A percentile compares a stretch with the other conserved stretches of the same genome.
Conservation (phyloP, 768 basidiomycete species). For the Termitomyces eurrhizus region DNA sequence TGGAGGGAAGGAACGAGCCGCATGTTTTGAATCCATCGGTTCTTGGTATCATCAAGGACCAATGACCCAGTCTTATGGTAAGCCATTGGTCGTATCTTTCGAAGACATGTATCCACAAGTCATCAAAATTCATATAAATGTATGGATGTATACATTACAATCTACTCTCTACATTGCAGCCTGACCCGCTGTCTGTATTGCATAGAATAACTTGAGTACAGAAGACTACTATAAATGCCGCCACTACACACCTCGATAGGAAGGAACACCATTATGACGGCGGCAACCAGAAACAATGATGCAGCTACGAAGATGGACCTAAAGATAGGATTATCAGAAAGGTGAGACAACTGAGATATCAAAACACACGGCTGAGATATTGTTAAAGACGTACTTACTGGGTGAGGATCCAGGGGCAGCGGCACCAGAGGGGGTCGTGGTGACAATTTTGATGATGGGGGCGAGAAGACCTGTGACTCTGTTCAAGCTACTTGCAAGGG, state of each 20-base stretch:
- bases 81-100: no score
- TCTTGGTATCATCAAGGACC: no score
- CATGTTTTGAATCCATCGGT: no score
- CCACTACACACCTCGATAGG: conserved; percentile 20
- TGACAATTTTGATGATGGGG: conserved; percentile 46
- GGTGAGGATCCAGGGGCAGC: conserved; percentile 1
- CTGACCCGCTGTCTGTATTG: conserved; percentile 5
- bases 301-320: conserved; percentile 49
- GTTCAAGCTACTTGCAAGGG: conserved; percentile 45
- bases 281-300: conserved; percentile 38
- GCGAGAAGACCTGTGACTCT: conserved; percentile 43
- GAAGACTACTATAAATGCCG: not conserved
- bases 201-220: not conserved
- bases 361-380: not conserved
- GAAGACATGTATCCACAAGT: no score
- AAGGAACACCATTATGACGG: conserved; percentile 34
- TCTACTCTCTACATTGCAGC: conserved; percentile 5
- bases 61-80: no score
- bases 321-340: no score
- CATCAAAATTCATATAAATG: no score
- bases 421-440: conserved; percentile 11
- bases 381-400: conserved; percentile 42
- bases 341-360: no score
- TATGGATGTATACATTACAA: not conserved
- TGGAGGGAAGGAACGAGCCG: no score